Percentiles rank a stretch among this genome's conserved stretches.
phyloP scores from a whole-genome alignment of 2,329 filamentous ascomycete genomes.

The Cercospora nicotianae region DNA sequence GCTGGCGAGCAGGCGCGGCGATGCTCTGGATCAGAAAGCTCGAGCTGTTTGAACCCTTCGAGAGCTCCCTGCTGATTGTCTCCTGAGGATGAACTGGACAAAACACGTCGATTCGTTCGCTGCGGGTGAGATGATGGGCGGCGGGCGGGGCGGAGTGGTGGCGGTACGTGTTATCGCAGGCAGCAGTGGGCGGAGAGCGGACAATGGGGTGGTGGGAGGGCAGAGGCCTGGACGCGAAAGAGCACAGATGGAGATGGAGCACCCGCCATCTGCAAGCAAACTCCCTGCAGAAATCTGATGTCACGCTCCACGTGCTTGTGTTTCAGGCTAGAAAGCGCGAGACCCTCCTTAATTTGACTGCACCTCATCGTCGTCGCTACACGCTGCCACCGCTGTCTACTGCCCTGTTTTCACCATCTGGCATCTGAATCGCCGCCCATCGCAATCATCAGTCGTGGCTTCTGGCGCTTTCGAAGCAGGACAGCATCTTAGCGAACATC shows the following conservation, averaged over 20 bases:
- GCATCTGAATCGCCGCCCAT: background rate
- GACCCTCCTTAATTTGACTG: background rate
- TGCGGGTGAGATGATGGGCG: background rate
- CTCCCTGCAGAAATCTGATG: constrained; percentile 1
- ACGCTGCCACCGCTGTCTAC: background rate
- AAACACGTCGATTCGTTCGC: background rate
- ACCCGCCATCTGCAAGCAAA: background rate
- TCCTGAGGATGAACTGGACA: background rate
- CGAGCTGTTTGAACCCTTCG: background rate
- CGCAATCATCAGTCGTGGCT: constrained; percentile 16
- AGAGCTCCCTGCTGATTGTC: background rate
- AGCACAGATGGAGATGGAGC: background rate
- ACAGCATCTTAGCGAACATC: constrained; percentile 14
- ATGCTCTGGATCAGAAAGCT: background rate
- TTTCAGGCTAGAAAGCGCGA: constrained; percentile 1
- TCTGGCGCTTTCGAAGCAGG: constrained; percentile 3
- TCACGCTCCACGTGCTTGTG: constrained; percentile 2
- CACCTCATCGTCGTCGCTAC: background rate
- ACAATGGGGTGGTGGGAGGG: background rate
- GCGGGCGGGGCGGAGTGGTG: background rate
- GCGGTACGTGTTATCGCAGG: background rate
- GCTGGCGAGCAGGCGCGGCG: background rate
- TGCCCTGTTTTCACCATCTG: background rate
- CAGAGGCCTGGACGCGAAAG: background rate
- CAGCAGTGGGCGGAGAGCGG: background rate